Evolutionary conservation across 306 rosid species (phyloP), one percentile per base, ranked within the genome.

Genomic region (Delonix regia): DNA sequence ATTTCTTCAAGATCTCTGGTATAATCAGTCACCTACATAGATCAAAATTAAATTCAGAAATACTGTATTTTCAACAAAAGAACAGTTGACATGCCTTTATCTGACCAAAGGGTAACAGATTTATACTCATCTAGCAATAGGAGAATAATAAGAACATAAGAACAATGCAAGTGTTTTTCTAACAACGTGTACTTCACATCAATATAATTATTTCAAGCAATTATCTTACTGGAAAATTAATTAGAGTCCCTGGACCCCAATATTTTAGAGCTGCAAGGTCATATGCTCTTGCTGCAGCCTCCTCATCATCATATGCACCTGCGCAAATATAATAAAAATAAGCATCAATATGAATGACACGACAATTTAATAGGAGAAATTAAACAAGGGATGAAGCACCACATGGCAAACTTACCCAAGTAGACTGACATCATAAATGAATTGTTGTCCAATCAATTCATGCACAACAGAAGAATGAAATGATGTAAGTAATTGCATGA

Each of bases 221-320:
- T 34, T 70, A 44, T 81, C 94, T 89, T 80, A 91, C 97, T 38
- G 97, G 97, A 78, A 91, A 91, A 66, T 91, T 91, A 71, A 91
- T 91, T 51, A 87, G 90, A 69, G 94, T 88, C 57, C 94, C 92
- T 3, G 94, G 90, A 53, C 97, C 97, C 97, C 97, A 91, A 30
- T 91, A 91, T 78, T 89, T 91, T 60, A 91, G 85, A 79, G 97
- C 97, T 69, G 97, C 97, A 76, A 91, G 90, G 84, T 91, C 97
- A 62, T 91, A 91, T 68, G 97, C 97, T 83, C 97, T 86, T 44
- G 94, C 97, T 57, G 94, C 97, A 59, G 97, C 94, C 80, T 91
- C 97, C 71, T 91, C 97, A 36, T 91, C 97, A 78, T 91, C 97
- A 85, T 91, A 91, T 0, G 97, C 97, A 11, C 97, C 97, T 91